phyloP scores from a whole-genome alignment of 2,329 filamentous ascomycete genomes.

The Dryadomyces sulphureus region DNA sequence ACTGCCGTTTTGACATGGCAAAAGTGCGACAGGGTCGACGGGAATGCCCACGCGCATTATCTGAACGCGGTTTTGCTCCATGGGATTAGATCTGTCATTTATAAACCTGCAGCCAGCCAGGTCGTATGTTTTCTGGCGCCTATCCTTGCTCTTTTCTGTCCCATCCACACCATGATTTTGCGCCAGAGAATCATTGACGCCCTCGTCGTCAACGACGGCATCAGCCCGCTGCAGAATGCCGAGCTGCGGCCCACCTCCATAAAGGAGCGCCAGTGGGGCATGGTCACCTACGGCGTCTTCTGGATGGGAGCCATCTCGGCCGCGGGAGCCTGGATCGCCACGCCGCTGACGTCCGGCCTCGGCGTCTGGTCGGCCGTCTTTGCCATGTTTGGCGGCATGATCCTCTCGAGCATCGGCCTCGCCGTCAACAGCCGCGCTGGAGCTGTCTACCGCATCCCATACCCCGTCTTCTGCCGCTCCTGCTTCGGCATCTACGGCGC shows the following conservation, averaged over 20 bases:
- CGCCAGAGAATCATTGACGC: not conserved
- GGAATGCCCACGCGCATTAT: not conserved
- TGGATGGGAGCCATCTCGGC: constrained; percentile 1
- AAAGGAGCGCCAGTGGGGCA: not conserved
- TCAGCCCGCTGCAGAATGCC: not conserved
- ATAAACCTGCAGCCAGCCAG: too few relatives aligned
- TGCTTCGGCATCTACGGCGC: constrained; percentile 2
- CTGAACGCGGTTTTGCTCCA: not conserved
- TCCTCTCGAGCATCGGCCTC: not conserved
- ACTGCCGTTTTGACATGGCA: not conserved
- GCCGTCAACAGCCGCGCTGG: constrained; percentile 1
- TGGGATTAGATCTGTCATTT: too few relatives aligned
- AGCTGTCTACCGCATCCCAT: not conserved
- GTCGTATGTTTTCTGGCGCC: too few relatives aligned
- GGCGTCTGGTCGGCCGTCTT: not conserved
- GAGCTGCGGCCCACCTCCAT: not conserved
- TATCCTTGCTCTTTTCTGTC: not conserved
- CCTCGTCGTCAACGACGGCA: not conserved
- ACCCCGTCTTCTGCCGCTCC: not conserved
- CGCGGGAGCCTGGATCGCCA: not conserved
- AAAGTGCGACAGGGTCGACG: too few relatives aligned
- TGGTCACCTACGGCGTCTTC: not conserved
- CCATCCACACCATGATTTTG: not conserved
- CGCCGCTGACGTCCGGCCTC: not conserved
- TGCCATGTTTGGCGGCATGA: not conserved